phyloP scores from a whole-genome alignment of 1,284 basidiomycete genomes.

The Vanrija pseudolonga region DNA sequence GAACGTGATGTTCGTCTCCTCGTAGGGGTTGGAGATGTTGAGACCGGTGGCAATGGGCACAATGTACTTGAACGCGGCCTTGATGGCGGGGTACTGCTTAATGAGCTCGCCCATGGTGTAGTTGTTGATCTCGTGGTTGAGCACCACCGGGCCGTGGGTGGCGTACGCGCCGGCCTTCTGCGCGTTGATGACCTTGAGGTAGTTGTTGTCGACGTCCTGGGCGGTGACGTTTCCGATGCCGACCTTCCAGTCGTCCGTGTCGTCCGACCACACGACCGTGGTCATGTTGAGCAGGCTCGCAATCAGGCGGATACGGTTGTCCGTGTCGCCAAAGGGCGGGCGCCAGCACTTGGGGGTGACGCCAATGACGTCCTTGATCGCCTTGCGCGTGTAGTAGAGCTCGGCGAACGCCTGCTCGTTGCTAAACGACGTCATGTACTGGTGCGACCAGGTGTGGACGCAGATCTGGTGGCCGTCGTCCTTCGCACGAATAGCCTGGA shows the following conservation, averaged over 20 bases:
- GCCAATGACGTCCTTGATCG: slow-evolving; percentile 53
- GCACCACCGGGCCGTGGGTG: slow-evolving; percentile 46
- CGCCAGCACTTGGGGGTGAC: slow-evolving; percentile 52
- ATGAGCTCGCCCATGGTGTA: slow-evolving; percentile 44
- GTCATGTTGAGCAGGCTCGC: slow-evolving; percentile 51
- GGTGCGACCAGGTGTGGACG: slow-evolving; percentile 51
- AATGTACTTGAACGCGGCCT: slow-evolving; percentile 36
- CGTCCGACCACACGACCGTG: slow-evolving; percentile 52
- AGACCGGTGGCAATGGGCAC: slow-evolving; percentile 42
- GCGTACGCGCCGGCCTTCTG: slow-evolving; percentile 43
- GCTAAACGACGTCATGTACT: slow-evolving; percentile 52
- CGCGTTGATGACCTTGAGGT: slow-evolving; percentile 47
- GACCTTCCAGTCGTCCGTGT: slow-evolving; percentile 51
- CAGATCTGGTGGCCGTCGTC: slow-evolving; percentile 49
- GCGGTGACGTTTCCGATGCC: slow-evolving; percentile 32
- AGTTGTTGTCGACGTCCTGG: slow-evolving; percentile 48
- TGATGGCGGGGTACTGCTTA: slow-evolving; percentile 33
- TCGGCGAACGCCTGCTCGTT: slow-evolving; percentile 55
- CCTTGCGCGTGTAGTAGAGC: slow-evolving; percentile 54
- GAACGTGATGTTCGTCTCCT: slow-evolving; percentile 47
- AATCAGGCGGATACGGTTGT: slow-evolving; percentile 55
- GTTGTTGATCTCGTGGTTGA: slow-evolving; percentile 51
- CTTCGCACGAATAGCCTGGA: slow-evolving; percentile 53
- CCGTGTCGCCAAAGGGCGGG: slow-evolving; percentile 53
- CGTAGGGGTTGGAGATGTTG: slow-evolving; percentile 50